These are phyloP conservation scores for Trichomonas gallinae DNA, from an alignment of 208 protist genomes.

Conservation along the genomic window DNA sequence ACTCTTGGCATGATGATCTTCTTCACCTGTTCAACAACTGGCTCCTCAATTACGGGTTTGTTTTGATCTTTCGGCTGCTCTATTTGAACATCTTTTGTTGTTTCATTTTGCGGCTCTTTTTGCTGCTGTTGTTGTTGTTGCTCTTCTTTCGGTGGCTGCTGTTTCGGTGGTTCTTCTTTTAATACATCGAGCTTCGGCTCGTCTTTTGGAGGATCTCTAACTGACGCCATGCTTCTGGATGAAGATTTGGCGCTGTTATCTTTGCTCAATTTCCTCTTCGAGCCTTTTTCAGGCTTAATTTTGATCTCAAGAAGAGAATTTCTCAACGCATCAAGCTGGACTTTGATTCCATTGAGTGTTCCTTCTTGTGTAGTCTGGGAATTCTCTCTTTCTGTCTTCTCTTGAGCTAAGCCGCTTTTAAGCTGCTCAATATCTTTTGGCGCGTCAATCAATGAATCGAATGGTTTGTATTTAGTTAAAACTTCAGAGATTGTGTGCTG, in stretches of 20 bases:
- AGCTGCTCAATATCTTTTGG: neutral
- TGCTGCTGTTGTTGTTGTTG: no score
- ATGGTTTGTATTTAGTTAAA: neutral
- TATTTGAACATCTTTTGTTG: neutral
- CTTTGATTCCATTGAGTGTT: neutral
- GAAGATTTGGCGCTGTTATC: neutral
- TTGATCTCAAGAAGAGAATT: neutral
- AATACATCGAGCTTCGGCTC: neutral
- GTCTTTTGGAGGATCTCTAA: neutral
- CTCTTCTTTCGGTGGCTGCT: neutral
- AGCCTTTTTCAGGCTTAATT: neutral
- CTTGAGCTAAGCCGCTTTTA: neutral
- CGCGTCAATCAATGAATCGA: neutral
- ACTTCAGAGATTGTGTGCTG: neutral
- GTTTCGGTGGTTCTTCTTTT: neutral
- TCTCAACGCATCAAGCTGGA: neutral
- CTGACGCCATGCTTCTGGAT: neutral
- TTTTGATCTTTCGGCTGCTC: neutral
- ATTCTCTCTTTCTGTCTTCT: neutral
- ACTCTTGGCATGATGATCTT: neutral
- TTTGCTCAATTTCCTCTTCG: neutral
- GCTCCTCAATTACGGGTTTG: no score
- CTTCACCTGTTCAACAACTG: neutral
- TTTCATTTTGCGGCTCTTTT: no score
- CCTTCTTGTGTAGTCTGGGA: neutral